Evolutionary conservation across 2,329 filamentous ascomycete genomes (phyloP).

Genomic region (Claviceps monticola): DNA sequence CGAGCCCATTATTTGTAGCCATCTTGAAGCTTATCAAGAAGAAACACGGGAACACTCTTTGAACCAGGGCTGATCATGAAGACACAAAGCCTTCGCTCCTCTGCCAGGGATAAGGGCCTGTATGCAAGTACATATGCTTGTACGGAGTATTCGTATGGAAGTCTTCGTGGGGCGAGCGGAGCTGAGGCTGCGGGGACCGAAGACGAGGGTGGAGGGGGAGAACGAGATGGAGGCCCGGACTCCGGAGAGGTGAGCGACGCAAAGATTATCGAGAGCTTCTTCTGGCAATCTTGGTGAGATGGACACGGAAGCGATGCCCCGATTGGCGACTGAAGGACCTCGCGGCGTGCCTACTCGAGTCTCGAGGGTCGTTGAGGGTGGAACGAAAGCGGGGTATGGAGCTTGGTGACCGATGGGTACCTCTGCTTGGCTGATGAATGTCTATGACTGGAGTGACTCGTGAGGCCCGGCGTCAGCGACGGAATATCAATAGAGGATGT

Average conservation of each 20-base stretch:
- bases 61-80: background rate
- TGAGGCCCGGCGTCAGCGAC: no score
- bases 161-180: background rate
- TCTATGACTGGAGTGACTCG: no score
- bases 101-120: no score
- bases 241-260: background rate
- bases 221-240: no score
- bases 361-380: background rate
- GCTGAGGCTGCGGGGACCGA: background rate
- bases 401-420: no score
- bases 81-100: background rate
- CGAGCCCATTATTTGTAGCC: conserved; percentile 9
- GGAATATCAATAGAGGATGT: no score
- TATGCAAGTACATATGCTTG: no score
- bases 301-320: background rate
- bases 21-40: background rate
- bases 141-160: background rate
- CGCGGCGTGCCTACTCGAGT: no score
- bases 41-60: background rate
- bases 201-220: background rate
- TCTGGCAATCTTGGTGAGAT: background rate
- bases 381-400: background rate
- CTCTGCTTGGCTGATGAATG: no score
- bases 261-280: background rate
- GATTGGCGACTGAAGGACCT: background rate